Evolutionary conservation across 1,284 basidiomycete species (phyloP), one percentile per base, ranked within the genome.

Genomic region (Phenoliferia sp.): DNA sequence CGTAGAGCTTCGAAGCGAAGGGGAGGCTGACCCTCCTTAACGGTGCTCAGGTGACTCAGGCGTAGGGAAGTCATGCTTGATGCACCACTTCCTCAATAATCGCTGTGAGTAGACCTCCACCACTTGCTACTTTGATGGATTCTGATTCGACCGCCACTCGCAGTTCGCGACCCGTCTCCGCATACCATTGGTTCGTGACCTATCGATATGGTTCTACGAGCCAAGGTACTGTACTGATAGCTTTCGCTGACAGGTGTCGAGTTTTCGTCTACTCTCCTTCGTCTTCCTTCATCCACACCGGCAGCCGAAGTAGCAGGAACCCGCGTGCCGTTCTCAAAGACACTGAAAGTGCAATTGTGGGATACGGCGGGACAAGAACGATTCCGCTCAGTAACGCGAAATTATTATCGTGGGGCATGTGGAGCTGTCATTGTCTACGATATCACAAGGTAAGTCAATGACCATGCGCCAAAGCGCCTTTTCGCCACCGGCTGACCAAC

Each of bases 311-410:
- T 59, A 52, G 26, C 67, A 3, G 66, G 58, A 19, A 34, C 61
- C 0, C 61, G 68, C 26, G 39, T 67, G 34, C 59, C 61, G 16
- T 58, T 67, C 39, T 68, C 69, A 6, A 74, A 70, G 62, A 75
- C 74, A 4, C 71, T 77, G 52, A 77, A 77, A 33, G 64, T 77
- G 2, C 76, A 96, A 90, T 81, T 96, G 62, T 97, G 94, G 94
- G 94, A 96, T 80, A 96, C 93, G n/a, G 93, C 93, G 48, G 93
- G 93, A 26, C 94, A 96, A 80, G 94, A 96, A 80, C 85, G 94
- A 69, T 96, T 96, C 79, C 85, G 92, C 86, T 94, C 92, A n/a
- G 95, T 99, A 19, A 98, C 95, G 16, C 83, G 94, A 71, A 94
- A 91, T 76, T 98, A 99, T 80, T 98, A 98, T 80, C 87, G 95